Evolutionary conservation across 768 basidiomycete genomes (phyloP), one percentile per base, ranked within the genome.

Genomic region (Lactarius quietus): DNA sequence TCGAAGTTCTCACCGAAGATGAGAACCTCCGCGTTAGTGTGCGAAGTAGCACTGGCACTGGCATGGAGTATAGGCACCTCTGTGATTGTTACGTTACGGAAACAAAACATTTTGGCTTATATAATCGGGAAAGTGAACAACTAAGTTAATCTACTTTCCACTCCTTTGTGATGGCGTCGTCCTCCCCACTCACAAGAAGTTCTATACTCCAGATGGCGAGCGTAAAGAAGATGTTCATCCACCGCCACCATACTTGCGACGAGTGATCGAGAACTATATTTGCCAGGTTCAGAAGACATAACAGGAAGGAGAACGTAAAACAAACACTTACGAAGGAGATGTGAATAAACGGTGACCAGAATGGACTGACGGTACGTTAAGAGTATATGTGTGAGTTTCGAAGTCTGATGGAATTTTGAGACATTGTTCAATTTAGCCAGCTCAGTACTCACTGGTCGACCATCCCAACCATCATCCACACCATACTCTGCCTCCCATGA

Each of bases 191-290:
- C 62, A 94, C 90, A 35, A 90, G 74, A 55, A 93, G 81, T 75
- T 93, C 92, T 28, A 93, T 78, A 14, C 88, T 85, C 92, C 93
- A 94, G 48, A 93, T 82, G 29, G 87, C 79, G 33, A 94, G 81
- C 5, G 90, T 93, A 75, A 93, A 89, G 78, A 93, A 91, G 38
- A 94, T 87, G 72, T 92, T 91, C 80, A 88, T 87, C 92, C 92
- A 93, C 67, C 92, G 83, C 89, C 92, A 93, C 92, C 92, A 94
- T 57, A 93, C 85, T 72, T 93, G 92, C n/a, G 90, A 91, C 23
- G 92, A 89, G 72, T 91, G 89, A 71, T 94, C 92, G 60, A 94
- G 79, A 53, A 94, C 92, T 93, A 60, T 6, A 38, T 70, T 53
- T 15, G 61, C 48, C 36, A 33, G 51, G 39, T 18, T 28, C 59